phyloP scores from a whole-genome alignment of 495 filamentous ascomycete genomes.

The Penicillium nucicola region DNA sequence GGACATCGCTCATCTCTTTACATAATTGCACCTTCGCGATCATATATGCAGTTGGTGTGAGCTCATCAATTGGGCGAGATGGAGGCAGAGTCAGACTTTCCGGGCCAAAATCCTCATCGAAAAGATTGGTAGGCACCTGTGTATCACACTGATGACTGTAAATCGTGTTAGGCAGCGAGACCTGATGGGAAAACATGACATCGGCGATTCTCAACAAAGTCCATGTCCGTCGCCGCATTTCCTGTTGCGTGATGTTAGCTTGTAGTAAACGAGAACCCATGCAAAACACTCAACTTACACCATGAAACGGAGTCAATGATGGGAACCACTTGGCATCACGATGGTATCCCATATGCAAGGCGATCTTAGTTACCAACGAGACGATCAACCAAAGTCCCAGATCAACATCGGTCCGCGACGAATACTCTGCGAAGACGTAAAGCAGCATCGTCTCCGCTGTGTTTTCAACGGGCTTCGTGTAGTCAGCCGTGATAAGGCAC shows the following conservation, averaged over 20 bases:
- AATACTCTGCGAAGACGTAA: conserved; percentile 36
- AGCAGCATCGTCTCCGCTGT: conserved; percentile 42
- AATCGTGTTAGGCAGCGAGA: conserved; percentile 36
- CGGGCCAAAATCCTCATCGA: conserved; percentile 29
- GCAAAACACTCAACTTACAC: too few relatives aligned
- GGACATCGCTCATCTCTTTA: too few relatives aligned
- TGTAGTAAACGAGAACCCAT: too few relatives aligned
- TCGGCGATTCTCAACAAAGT: conserved; percentile 49
- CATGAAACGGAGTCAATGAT: conserved; percentile 46
- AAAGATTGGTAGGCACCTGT: conserved; percentile 35
- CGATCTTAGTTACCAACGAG: conserved; percentile 32
- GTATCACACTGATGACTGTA: conserved; percentile 34
- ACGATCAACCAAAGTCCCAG: conserved; percentile 41
- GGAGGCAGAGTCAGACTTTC: conserved; percentile 18
- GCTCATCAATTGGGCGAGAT: conserved; percentile 16
- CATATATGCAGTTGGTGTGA: too few relatives aligned
- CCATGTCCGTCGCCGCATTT: conserved; percentile 57
- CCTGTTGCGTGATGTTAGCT: too few relatives aligned
- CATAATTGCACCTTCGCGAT: too few relatives aligned
- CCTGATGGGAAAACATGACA: conserved; percentile 37
- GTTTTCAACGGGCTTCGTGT: conserved; percentile 38
- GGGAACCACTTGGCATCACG: conserved; percentile 43
- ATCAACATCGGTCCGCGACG: conserved; percentile 31
- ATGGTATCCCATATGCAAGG: conserved; percentile 48
- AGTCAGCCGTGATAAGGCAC: conserved; percentile 38